Percentiles rank a stretch among this genome's conserved stretches.
phyloP scores from a whole-genome alignment of 2,329 filamentous ascomycete genomes.

The Trichoderma oligosporum region DNA sequence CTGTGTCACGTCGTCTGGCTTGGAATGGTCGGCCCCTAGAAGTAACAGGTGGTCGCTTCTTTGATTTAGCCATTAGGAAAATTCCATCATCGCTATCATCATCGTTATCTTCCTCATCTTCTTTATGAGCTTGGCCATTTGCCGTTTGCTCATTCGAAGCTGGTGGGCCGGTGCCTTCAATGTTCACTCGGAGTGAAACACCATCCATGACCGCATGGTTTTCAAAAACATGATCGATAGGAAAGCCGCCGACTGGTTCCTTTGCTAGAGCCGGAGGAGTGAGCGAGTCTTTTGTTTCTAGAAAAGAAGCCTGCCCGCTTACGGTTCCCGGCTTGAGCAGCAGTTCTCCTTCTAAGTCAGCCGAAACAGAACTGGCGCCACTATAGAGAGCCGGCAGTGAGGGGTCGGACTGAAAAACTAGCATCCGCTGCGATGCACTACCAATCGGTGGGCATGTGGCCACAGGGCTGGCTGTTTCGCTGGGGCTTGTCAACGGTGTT shows the following conservation, averaged over 20 bases:
- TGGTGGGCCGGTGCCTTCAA: slow-evolving; percentile 23
- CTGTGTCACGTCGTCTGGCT: slow-evolving; percentile 53
- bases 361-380: slow-evolving; percentile 61
- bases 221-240: slow-evolving; percentile 41
- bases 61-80: slow-evolving; percentile 51
- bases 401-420: slow-evolving; percentile 59
- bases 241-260: slow-evolving; percentile 45
- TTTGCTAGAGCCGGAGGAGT: slow-evolving; percentile 51
- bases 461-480: slow-evolving; percentile 49
- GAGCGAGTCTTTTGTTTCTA: slow-evolving; percentile 52
- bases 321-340: slow-evolving; percentile 48
- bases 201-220: slow-evolving; percentile 34
- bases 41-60: slow-evolving; percentile 38
- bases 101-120: slow-evolving; percentile 44
- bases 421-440: slow-evolving; percentile 44
- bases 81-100: slow-evolving; percentile 55
- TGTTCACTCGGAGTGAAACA: slow-evolving; percentile 31
- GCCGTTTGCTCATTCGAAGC: slow-evolving; percentile 6
- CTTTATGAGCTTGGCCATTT: slow-evolving; percentile 13
- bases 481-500: slow-evolving; percentile 54
- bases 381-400: slow-evolving; percentile 61
- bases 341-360: slow-evolving; percentile 59
- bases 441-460: slow-evolving; percentile 40
- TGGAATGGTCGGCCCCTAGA: slow-evolving; percentile 31
- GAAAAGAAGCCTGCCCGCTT: slow-evolving; percentile 39